Conservation (phyloP, 352 stramenopile species). For the Pythium myriotylum region DNA sequence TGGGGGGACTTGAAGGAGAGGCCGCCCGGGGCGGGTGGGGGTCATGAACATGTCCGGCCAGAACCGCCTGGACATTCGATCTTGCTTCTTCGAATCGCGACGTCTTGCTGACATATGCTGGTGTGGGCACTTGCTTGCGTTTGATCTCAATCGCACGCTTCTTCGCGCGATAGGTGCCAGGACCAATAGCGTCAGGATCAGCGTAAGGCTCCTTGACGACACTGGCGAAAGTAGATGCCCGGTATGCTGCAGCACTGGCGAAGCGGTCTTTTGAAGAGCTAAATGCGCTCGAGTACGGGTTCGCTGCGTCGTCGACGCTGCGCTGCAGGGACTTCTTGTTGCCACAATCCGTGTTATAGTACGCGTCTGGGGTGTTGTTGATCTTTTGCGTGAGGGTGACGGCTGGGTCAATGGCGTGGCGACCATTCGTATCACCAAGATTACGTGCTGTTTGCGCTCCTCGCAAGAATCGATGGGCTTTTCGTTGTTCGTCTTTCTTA, state of each 20-base stretch:
- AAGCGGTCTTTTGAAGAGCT: slow-evolving; percentile 70
- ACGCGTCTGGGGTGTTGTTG: slow-evolving; percentile 51
- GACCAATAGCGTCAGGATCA: slow-evolving; percentile 56
- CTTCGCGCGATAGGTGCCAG: slow-evolving; percentile 63
- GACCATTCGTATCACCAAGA: slow-evolving; percentile 19
- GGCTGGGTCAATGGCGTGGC: slow-evolving; percentile 57
- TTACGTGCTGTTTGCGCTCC: slow-evolving; percentile 36
- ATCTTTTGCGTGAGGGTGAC: slow-evolving; percentile 41
- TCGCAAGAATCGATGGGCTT: slow-evolving; percentile 53
- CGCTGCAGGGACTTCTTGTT: slow-evolving; percentile 61
- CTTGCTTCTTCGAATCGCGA: slow-evolving; percentile 58
- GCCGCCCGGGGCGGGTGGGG: slow-evolving; percentile 1
- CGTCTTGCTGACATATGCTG: slow-evolving; percentile 59
- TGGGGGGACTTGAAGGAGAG: slow-evolving; percentile 19
- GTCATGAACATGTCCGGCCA: slow-evolving; percentile 26
- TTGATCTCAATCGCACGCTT: slow-evolving; percentile 62
- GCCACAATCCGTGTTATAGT: slow-evolving; percentile 69
- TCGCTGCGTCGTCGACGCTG: slow-evolving; percentile 46
- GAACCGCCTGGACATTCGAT: slow-evolving; percentile 49
- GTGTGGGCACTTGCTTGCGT: slow-evolving; percentile 57
- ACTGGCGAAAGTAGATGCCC: slow-evolving; percentile 65
- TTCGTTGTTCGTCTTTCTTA: slow-evolving; percentile 66
- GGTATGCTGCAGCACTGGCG: slow-evolving; percentile 65
- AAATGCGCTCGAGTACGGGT: slow-evolving; percentile 56
- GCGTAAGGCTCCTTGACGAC: slow-evolving; percentile 75